Base-by-base conservation (phyloP, 129 eudicot species). In the Tagetes erecta region DNA sequence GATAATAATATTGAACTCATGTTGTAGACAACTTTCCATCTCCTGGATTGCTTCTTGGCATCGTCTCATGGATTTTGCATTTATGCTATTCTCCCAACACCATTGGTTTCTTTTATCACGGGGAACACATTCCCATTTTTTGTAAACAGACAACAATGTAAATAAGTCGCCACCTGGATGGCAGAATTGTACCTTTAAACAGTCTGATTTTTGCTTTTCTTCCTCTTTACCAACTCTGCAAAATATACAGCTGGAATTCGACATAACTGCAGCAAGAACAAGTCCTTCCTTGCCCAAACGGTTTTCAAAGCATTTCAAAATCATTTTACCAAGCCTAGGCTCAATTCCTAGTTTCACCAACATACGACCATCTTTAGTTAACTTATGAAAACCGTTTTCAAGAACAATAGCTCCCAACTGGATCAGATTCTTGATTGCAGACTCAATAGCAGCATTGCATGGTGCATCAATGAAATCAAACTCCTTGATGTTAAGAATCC, bases 81-180 rank as follows among this genome's bases (percentile, higher is more conserved):
- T 94, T 40, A 94, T 90, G 70, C 98, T 94, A 68, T 90, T 90
- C 12, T 86, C 93, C 98, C 98, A 94, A 80, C 98, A 94, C 98
- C 98, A 94, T 37, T 47, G 80, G 45, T 82, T 94, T 51, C 74
- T 85, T 53, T 64, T 83, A 35, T 81, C 88, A 2, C 20, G 27
- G 2, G 92, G 86, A 42, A 83, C 70, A n/a, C 72, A 50, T 72
- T 94, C 97, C 98, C 98, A 90, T 66, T 76, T 83, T 57, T 76
- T 84, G 80, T 86, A 90, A 75, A 94, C 98, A 20, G 97, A 80
- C 8, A 94, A 85, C 79, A 90, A 81, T 45, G 97, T 94, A 82
- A 94, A 94, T 59, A 94, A 91, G 46, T 94, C 98, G 44, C 98
- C 98, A 76, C 67, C 81, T 5, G 67, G 81, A 72, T 94, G 98